These are phyloP conservation scores for Oldenlandia corymbosa DNA, from an alignment of 257 asterid species.

Conservation along the genomic window DNA sequence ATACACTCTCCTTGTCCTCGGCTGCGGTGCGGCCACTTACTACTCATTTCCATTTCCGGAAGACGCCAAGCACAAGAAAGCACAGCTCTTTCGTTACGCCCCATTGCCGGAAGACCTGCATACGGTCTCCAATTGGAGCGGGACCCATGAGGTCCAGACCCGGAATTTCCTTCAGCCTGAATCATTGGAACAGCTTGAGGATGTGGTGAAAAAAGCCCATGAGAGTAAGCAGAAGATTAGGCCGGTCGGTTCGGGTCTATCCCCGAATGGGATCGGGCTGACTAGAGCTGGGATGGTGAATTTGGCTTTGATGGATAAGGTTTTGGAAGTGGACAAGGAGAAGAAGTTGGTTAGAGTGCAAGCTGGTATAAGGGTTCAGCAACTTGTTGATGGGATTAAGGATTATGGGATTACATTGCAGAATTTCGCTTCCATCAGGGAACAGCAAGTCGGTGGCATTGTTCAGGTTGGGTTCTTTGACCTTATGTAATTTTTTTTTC, in stretches of 20 bases:
- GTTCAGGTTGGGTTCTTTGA: conserved; percentile 66
- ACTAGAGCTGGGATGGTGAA: conserved; percentile 86
- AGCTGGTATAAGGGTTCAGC: conserved; percentile 95
- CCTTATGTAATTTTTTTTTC: background rate
- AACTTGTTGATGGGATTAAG: conserved; percentile 86
- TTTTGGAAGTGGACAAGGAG: conserved; percentile 82
- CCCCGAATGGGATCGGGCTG: conserved; percentile 90
- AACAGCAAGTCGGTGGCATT: conserved; percentile 97
- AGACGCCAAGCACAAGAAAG: conserved; percentile 71
- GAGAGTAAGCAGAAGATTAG: conserved; percentile 69
- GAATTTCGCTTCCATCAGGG: conserved; percentile 92
- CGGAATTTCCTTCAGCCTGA: conserved; percentile 86
- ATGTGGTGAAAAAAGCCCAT: conserved; percentile 47
- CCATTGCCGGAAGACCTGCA: conserved; percentile 90
- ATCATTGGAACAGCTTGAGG: conserved; percentile 43
- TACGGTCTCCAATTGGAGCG: conserved; percentile 92
- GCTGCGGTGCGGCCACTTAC: conserved; percentile 82
- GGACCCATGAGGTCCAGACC: conserved; percentile 95
- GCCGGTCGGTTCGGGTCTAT: conserved; percentile 89
- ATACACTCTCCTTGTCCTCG: conserved; percentile 67
- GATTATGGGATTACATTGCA: conserved; percentile 78
- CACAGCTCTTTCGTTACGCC: conserved; percentile 87
- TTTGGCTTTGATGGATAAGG: conserved; percentile 87
- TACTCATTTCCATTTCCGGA: conserved; percentile 82
- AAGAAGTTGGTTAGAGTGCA: conserved; percentile 77